phyloP scores from a whole-genome alignment of 257 asterid species.

The Catharanthus roseus region DNA sequence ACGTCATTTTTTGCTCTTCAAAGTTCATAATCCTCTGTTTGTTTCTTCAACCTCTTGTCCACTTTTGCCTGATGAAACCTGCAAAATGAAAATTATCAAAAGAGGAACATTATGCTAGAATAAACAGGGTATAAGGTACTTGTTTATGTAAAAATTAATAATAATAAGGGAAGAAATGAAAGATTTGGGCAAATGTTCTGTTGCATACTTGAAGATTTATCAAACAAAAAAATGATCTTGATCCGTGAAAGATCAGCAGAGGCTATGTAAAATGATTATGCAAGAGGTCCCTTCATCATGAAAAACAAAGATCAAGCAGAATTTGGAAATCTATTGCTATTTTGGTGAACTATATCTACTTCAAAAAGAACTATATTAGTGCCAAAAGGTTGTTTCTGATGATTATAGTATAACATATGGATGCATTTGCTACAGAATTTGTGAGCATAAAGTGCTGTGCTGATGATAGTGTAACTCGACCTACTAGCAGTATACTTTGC shows the following conservation, averaged over 20 bases:
- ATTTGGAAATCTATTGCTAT: background rate
- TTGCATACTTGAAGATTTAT: background rate
- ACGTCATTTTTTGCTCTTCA: background rate
- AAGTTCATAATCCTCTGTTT: background rate
- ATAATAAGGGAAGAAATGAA: background rate
- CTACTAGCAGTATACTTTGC: constrained; percentile 32
- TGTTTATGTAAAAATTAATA: background rate
- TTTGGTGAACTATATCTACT: background rate
- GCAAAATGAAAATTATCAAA: background rate
- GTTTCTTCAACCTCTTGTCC: background rate
- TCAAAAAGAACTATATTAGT: background rate
- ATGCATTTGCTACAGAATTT: constrained; percentile 33
- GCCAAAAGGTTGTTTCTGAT: background rate
- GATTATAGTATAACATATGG: background rate
- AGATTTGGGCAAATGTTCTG: background rate
- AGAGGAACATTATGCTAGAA: background rate
- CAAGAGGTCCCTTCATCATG: background rate
- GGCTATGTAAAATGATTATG: background rate
- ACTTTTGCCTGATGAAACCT: background rate
- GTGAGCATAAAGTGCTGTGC: constrained; percentile 48
- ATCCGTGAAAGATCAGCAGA: background rate
- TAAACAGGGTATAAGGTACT: constrained; percentile 2
- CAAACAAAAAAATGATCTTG: background rate
- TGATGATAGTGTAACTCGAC: constrained; percentile 19
- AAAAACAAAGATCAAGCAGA: background rate